Base-by-base conservation (phyloP, 805 yeast species). In the Suhomyces sp. region DNA sequence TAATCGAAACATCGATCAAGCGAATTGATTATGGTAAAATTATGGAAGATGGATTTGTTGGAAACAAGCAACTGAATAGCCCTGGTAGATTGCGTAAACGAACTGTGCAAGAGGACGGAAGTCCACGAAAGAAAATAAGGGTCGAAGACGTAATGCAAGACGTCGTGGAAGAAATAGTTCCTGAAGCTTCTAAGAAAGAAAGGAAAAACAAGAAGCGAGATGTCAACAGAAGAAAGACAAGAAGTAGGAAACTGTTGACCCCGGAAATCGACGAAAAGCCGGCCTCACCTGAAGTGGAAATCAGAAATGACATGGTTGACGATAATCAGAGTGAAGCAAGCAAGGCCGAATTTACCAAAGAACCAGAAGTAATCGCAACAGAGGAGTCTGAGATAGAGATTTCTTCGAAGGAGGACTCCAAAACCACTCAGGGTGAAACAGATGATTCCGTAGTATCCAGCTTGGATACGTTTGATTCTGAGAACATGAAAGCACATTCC, bases 41-140 rank as follows among this genome's bases (percentile, higher is more conserved):
- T 10, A 46, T 50, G 49, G 52, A 55, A 23, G 46, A 38, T 33
- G 52, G 54, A 15, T 52, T 45, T 23, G 42, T 49, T 46, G 31
- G 46, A 17, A 38, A 38, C 24, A 38, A 17, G n/a, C 33, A 29
- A 38, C 13, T 19, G 17, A 33, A 33, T 38, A 24, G 42, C 1
- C 9, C 41, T 7, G 22, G 19, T 6, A 38, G 24, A 38, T 12
- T 19, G 24, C 24, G 42, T 38, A 38, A 38, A 19, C 22, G 42
- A 38, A 38, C 24, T 38, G 44, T 23, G 13, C 29, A 29, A 33
- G 40, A 31, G 29, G 15, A 19, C 22, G 35, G 35, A 23, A 29
- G 48, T 41, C 41, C 42, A 9, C 42, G 42, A 13, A 41, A 19
- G 31, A 49, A 49, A 22, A 54, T 42, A 5, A 42, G 31, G 8